Conservation (phyloP, 129 eudicot genomes). For the Flaveria sonorensis region DNA sequence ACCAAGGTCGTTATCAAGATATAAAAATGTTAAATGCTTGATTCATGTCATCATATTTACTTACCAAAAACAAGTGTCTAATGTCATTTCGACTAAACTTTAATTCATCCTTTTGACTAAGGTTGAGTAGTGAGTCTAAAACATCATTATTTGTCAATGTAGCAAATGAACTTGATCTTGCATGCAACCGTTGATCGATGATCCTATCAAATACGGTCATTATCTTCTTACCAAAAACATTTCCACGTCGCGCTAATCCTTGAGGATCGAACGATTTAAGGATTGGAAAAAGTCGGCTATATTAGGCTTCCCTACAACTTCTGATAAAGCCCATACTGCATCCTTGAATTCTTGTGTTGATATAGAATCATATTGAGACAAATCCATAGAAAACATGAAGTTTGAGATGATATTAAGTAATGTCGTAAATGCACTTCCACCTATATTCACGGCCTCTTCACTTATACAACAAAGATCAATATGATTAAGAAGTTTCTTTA, state of each 20-base stretch:
- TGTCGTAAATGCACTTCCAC: conserved; percentile 44
- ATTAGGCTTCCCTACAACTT: conserved; percentile 34
- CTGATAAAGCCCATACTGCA: conserved; percentile 24
- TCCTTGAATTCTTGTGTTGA: conserved; percentile 49
- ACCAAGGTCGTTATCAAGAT: neutral
- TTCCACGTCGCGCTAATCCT: conserved; percentile 6
- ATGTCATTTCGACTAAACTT: conserved; percentile 14
- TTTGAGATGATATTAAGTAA: conserved; percentile 48
- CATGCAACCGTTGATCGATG: conserved; percentile 5
- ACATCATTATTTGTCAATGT: neutral
- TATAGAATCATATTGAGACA: conserved; percentile 24
- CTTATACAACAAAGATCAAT: conserved; percentile 24
- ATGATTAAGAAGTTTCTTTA: conserved; percentile 27
- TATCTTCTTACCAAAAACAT: neutral
- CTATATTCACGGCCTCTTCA: conserved; percentile 37
- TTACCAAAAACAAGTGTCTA: conserved; percentile 20
- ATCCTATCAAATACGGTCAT: conserved; percentile 11
- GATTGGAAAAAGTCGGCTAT: conserved; percentile 46
- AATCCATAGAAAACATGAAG: conserved; percentile 49
- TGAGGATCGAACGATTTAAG: conserved; percentile 44
- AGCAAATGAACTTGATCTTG: conserved; percentile 10
- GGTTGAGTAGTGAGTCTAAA: too few relatives aligned
- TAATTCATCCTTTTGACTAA: conserved; percentile 1
- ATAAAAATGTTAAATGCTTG: too few relatives aligned
- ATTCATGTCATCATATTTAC: neutral